Conservation (phyloP, 305 asterid genomes). For the Rubia tinctorum region DNA sequence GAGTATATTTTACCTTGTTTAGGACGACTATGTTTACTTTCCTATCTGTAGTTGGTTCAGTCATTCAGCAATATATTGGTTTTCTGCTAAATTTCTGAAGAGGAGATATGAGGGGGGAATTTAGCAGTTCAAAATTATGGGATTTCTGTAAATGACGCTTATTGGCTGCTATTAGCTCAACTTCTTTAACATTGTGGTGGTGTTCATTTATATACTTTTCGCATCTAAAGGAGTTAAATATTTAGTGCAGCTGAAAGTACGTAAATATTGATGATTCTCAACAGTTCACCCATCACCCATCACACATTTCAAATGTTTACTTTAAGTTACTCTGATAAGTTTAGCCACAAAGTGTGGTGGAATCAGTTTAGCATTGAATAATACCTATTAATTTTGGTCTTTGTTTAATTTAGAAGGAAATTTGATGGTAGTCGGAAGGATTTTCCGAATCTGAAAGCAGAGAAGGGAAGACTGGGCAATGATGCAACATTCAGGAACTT, state of each 20-base stretch:
- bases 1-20: neutral
- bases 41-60: neutral
- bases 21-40: neutral
- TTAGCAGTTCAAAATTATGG: neutral
- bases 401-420: neutral
- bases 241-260: neutral
- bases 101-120: neutral
- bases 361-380: neutral
- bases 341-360: neutral
- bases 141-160: neutral
- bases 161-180: neutral
- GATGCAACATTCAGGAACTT: neutral
- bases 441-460: too few species aligned
- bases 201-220: neutral
- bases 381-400: neutral
- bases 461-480: neutral
- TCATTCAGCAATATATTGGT: too few species aligned
- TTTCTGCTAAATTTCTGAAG: neutral
- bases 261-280: neutral
- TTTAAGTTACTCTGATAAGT: neutral
- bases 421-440: neutral
- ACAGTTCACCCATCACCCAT: neutral
- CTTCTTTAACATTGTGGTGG: neutral
- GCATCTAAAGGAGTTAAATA: neutral
- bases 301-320: neutral